Evolutionary conservation across 2,329 filamentous ascomycete species (phyloP).

Genomic region (Didymella lethalis): DNA sequence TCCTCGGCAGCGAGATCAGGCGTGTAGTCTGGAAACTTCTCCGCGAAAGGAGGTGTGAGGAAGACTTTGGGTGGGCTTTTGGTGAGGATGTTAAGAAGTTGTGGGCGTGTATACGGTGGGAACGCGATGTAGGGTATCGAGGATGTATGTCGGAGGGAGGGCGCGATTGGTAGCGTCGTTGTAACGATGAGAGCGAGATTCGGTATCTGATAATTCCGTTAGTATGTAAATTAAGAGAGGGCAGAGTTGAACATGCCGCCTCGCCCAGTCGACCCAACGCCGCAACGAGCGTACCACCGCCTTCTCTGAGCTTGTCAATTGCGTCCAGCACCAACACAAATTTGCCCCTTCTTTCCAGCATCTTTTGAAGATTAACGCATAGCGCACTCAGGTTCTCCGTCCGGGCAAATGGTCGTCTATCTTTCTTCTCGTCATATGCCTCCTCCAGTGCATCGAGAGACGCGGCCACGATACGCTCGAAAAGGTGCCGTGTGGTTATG

Average conservation of each 20-base stretch:
- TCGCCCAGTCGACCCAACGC: slow-evolving; percentile 84
- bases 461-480: slow-evolving; percentile 72
- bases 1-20: slow-evolving; percentile 60
- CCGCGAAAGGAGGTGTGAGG: slow-evolving; percentile 41
- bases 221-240: slow-evolving; percentile 2
- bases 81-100: slow-evolving; percentile 79
- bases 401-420: slow-evolving; percentile 61
- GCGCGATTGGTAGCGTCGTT: slow-evolving; percentile 73
- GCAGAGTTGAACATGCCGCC: slow-evolving; percentile 62
- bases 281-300: slow-evolving; percentile 77
- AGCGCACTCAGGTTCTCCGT: slow-evolving; percentile 85
- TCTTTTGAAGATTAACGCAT: slow-evolving; percentile 72
- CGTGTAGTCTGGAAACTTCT: slow-evolving; percentile 58
- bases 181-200: slow-evolving; percentile 79
- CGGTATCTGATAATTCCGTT: slow-evolving; percentile 68
- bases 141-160: slow-evolving; percentile 70
- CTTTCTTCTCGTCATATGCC: slow-evolving; percentile 51
- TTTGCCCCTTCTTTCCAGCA: slow-evolving; percentile 65
- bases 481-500: slow-evolving; percentile 78
- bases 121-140: slow-evolving; percentile 82
- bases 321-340: slow-evolving; percentile 89
- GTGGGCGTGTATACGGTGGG: slow-evolving; percentile 79
- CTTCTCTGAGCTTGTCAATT: slow-evolving; percentile 84
- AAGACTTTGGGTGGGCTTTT: slow-evolving; percentile 58
- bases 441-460: slow-evolving; percentile 51